phyloP scores from a whole-genome alignment of 176 grass and related monocot species.

The Ampelocalamus luodianensis region DNA sequence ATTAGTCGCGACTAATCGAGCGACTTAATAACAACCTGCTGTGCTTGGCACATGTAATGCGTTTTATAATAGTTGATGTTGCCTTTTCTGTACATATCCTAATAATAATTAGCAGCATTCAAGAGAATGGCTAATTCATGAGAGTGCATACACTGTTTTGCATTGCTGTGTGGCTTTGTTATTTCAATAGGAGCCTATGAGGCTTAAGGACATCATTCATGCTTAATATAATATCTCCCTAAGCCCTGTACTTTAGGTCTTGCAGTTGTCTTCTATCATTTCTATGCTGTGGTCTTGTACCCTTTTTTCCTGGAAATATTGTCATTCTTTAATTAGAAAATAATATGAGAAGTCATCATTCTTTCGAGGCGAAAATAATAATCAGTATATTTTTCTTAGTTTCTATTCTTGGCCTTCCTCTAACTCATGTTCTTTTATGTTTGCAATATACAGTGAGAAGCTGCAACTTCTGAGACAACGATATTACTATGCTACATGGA shows the following conservation, averaged over 20 bases:
- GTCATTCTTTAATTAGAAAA: conserved; percentile 1
- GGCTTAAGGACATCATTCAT: neutral
- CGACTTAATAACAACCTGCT: no score
- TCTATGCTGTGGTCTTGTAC: no score
- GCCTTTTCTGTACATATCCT: neutral
- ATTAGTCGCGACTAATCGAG: no score
- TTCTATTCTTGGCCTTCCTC: conserved; percentile 17
- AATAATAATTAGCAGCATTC: neutral
- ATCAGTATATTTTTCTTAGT: neutral
- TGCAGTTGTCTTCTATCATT: no score
- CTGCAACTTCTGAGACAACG: conserved; percentile 87
- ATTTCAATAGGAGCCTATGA: neutral
- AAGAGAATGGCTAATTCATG: neutral
- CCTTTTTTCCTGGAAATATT: no score
- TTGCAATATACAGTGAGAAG: conserved; percentile 69
- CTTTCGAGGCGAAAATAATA: neutral
- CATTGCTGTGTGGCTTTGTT: neutral
- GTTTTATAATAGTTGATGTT: neutral
- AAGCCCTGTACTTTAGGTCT: no score
- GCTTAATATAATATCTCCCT: conserved; percentile 28
- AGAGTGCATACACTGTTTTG: neutral
- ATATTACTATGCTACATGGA: conserved; percentile 99
- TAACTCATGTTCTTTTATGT: conserved; percentile 28
- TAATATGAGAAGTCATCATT: neutral
- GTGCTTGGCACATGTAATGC: no score